Base-by-base conservation (phyloP, 495 filamentous ascomycete species). In the Neurospora sp. region DNA sequence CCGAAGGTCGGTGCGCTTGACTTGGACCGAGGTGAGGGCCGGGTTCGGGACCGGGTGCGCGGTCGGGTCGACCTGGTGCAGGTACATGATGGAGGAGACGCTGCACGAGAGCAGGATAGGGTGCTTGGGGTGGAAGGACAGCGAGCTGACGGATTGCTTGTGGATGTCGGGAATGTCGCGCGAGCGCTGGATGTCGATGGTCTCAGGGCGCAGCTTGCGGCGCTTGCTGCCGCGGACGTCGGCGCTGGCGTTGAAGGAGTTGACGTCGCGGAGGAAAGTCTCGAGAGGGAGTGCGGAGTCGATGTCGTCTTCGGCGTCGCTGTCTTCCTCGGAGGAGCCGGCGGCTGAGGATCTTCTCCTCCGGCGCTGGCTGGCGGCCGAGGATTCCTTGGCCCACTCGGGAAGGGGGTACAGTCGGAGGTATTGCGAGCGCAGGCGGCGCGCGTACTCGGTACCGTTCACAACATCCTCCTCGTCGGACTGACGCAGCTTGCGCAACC, bases 91-190 rank as follows among this genome's bases (percentile, higher is more conserved):
- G 39, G 92, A 92, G 66, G 94, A 91, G 39, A 90, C 90, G 37
- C 94, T 94, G 40, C 94, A 93, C 71, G 94, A 96, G 75, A 99
- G 90, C 41, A 99, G 86, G 41, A 99, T 89, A 3, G 96, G 93
- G 76, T 93, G 90, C 71, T 87, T 84, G 39, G 95, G 94, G 84
- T 99, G 96, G 87, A 98, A 97, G 16, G 86, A 86, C 44, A 99
- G 90, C 20, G 93, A 93, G 31, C 90, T 90, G 77, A 98, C 89
- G 16, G 92, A 88, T 18, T 93, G 96, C 84, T 91, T 81, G 75
- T 85, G 84, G 7, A 78, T 74, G 73, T 84, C 83, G 69, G 87
- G 83, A 73, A 86, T 85, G 73, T 89, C 84, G 40, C 86, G 79
- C 31, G 86, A 85, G 76, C 86, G 81, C 75, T 89, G 92, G 73